These are phyloP conservation scores for Iberis pinnata DNA, from an alignment of 345 rosid species.

Conservation along the genomic window DNA sequence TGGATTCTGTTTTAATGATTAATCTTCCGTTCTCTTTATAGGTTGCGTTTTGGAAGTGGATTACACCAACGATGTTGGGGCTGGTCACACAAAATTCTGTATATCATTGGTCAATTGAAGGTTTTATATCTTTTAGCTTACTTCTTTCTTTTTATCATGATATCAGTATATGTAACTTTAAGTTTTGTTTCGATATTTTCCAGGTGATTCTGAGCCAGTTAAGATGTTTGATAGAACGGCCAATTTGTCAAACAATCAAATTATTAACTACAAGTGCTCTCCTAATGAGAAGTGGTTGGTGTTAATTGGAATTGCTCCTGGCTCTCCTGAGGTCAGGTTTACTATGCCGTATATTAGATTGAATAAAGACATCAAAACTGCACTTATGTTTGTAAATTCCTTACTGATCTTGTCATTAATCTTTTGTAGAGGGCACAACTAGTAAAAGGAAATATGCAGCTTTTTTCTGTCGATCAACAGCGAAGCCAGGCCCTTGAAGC, in stretches of 20 bases:
- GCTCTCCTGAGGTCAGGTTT: constrained; percentile 82
- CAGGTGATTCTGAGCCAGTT: constrained; percentile 95
- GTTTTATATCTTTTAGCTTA: constrained; percentile 33
- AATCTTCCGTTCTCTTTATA: constrained; percentile 22
- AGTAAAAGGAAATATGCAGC: constrained; percentile 94
- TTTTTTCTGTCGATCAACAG: constrained; percentile 91
- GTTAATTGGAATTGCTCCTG: constrained; percentile 96
- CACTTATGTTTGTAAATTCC: constrained; percentile 1
- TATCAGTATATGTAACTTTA: constrained; percentile 9
- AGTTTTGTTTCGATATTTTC: constrained; percentile 12
- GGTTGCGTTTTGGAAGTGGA: constrained; percentile 99
- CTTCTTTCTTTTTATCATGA: constrained; percentile 1
- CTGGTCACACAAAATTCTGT: constrained; percentile 81
- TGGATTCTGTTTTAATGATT: neutral
- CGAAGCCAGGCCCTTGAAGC: constrained; percentile 99
- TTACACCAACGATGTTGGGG: constrained; percentile 85
- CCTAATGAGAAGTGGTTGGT: constrained; percentile 96
- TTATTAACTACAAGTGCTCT: constrained; percentile 91
- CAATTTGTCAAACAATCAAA: constrained; percentile 87
- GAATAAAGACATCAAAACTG: constrained; percentile 6
- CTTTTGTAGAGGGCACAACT: constrained; percentile 65
- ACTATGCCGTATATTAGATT: constrained; percentile 1
- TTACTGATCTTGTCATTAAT: constrained; percentile 7
- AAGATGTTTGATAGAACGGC: constrained; percentile 97
- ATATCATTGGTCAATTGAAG: constrained; percentile 99